Conservation (phyloP, 192 early-diverging fungal genomes). For the Pilaira anomala region DNA sequence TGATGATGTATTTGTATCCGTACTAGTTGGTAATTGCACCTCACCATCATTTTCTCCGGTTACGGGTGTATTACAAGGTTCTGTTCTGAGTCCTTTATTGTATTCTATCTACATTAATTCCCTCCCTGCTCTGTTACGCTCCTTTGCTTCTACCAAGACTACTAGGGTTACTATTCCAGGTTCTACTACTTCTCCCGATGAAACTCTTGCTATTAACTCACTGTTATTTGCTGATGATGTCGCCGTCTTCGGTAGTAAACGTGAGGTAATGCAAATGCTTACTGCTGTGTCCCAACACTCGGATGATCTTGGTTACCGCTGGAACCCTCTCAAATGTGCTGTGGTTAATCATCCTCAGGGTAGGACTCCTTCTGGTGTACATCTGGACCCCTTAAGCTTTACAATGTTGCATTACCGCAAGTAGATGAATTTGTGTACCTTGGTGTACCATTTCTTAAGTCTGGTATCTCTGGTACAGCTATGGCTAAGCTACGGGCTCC, state of each 20-base stretch:
- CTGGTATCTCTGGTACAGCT: too few relatives aligned
- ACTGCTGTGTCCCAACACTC: background rate
- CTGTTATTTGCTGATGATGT: constrained; percentile 19
- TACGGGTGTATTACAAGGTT: constrained; percentile 29
- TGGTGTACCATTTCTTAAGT: too few relatives aligned
- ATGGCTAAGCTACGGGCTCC: too few relatives aligned
- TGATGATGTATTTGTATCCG: background rate
- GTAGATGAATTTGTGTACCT: too few relatives aligned
- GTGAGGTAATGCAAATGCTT: background rate
- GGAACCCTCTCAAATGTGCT: too few relatives aligned
- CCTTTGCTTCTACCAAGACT: background rate
- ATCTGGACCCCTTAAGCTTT: too few relatives aligned
- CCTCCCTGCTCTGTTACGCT: constrained; percentile 4
- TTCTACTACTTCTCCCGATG: too few relatives aligned
- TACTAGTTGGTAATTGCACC: background rate
- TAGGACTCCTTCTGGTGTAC: too few relatives aligned
- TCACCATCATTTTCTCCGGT: background rate
- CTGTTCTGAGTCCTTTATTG: constrained; percentile 14
- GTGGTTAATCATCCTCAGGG: too few relatives aligned
- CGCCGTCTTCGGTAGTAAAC: background rate
- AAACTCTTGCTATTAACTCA: constrained; percentile 23
- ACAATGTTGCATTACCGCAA: too few relatives aligned
- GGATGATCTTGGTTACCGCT: too few relatives aligned
- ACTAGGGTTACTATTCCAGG: too few relatives aligned
- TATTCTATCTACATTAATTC: constrained; percentile 26